These are phyloP conservation scores for Bremia lactucae DNA, from an alignment of 352 stramenopile species.

Conservation along the genomic window DNA sequence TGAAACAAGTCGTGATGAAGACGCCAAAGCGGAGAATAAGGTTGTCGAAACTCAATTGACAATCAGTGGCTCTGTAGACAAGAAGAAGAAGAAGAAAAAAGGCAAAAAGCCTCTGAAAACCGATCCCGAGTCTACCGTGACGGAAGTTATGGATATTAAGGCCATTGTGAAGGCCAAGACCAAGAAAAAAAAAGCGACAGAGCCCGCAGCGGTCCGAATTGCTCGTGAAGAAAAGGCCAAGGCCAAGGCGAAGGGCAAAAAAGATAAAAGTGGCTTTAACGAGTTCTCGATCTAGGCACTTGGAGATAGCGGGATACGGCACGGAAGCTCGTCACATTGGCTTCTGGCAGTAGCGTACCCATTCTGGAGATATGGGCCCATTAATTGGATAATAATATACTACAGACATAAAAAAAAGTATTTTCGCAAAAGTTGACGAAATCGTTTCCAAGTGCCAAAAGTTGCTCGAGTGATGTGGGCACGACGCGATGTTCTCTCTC, in stretches of 20 bases:
- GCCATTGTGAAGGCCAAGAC: conserved; percentile 58
- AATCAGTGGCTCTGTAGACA: conserved; percentile 12
- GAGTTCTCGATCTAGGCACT: conserved; percentile 63
- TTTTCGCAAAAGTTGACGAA: background rate
- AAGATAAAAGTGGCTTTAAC: conserved; percentile 74
- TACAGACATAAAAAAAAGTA: background rate
- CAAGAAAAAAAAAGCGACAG: conserved; percentile 63
- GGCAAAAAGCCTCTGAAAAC: conserved; percentile 39
- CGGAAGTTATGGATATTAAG: conserved; percentile 59
- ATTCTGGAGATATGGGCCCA: no score
- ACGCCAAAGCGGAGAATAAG: conserved; percentile 29
- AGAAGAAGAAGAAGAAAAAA: conserved; percentile 55
- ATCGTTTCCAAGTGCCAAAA: background rate
- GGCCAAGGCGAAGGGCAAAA: conserved; percentile 63
- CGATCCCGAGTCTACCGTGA: conserved; percentile 10
- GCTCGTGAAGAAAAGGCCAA: conserved; percentile 59
- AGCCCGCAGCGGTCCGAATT: conserved; percentile 51
- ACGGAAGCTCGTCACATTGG: no score
- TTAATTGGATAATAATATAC: no score
- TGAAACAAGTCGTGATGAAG: conserved; percentile 7
- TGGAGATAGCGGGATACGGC: no score
- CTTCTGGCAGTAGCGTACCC: no score
- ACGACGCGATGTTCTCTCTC: conserved; percentile 10
- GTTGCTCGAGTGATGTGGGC: conserved; percentile 10
- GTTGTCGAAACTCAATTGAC: conserved; percentile 25